Percentiles rank a stretch among this genome's conserved stretches.
Conservation (phyloP, 805 yeast genomes). For the Zygosaccharomyces gambellarensis region DNA sequence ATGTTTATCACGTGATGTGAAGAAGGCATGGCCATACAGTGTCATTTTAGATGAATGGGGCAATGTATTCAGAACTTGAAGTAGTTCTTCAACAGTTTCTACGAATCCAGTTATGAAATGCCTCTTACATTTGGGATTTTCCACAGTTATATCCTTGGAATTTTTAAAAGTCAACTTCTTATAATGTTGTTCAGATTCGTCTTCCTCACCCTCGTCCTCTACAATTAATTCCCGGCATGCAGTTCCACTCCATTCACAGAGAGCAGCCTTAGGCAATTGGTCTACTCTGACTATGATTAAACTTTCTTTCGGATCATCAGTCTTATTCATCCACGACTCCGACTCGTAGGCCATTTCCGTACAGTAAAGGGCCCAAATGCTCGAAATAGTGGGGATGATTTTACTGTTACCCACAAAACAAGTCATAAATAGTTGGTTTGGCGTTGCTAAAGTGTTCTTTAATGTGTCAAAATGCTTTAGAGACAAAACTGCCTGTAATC, state of each 20-base stretch:
- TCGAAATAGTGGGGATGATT: slow-evolving; percentile 32
- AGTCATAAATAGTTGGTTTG: slow-evolving; percentile 43
- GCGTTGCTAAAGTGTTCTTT: slow-evolving; percentile 47
- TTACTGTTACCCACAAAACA: slow-evolving; percentile 47
- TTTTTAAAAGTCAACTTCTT: neutral
- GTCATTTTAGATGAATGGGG: slow-evolving; percentile 14
- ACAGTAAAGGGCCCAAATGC: slow-evolving; percentile 46
- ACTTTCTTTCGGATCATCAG: slow-evolving; percentile 22
- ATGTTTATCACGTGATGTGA: neutral
- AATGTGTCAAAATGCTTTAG: slow-evolving; percentile 72
- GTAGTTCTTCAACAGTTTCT: slow-evolving; percentile 13
- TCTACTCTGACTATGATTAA: slow-evolving; percentile 52
- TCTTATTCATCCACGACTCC: slow-evolving; percentile 24
- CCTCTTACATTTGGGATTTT: slow-evolving; percentile 6
- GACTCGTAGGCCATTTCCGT: slow-evolving; percentile 22
- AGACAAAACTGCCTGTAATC: slow-evolving; percentile 47
- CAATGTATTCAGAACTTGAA: neutral
- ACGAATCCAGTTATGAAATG: slow-evolving; percentile 21
- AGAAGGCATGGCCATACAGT: slow-evolving; percentile 17
- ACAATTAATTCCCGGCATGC: slow-evolving; percentile 39
- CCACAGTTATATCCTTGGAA: slow-evolving; percentile 4
- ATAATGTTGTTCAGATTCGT: slow-evolving; percentile 18
- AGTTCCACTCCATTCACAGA: slow-evolving; percentile 72
- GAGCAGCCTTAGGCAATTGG: slow-evolving; percentile 58
- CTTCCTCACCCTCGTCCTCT: slow-evolving; percentile 43